A percentile compares a stretch with the other conserved stretches of the same genome.
Evolutionary conservation across 306 rosid species (phyloP).

Genomic region (Macrotyloma uniflorum): DNA sequence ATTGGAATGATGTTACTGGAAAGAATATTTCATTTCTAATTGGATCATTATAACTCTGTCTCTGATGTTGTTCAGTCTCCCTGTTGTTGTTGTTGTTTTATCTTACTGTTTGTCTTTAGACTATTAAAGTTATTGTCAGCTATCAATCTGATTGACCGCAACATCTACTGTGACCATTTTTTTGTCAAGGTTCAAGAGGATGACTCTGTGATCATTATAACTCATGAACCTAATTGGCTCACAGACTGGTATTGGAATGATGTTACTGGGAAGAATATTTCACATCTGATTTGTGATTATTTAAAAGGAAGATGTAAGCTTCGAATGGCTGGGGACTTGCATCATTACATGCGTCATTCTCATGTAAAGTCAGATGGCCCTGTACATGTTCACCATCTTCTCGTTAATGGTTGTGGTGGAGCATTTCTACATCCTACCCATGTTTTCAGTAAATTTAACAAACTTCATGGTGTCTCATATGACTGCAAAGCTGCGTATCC

Average conservation of each 20-base stretch:
- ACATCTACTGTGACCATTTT: constrained; percentile 36
- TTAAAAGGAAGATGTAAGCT: constrained; percentile 93
- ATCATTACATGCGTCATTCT: constrained; percentile 99
- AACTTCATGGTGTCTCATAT: constrained; percentile 63
- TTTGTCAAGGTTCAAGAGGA: constrained; percentile 68
- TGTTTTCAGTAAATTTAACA: constrained; percentile 77
- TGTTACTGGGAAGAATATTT: constrained; percentile 85
- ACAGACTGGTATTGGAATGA: constrained; percentile 93
- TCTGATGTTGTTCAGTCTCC: too few relatives aligned
- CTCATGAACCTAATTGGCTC: constrained; percentile 97
- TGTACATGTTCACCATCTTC: constrained; percentile 76
- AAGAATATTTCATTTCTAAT: constrained; percentile 82
- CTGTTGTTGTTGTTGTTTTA: too few relatives aligned
- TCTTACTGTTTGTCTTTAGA: too few relatives aligned
- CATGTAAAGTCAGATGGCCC: constrained; percentile 75
- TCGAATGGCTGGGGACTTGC: constrained; percentile 98
- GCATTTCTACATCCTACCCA: constrained; percentile 99
- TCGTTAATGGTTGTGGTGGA: constrained; percentile 98
- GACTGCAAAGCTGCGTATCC: constrained; percentile 97
- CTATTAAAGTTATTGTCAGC: too few relatives aligned
- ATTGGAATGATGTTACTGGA: constrained; percentile 84
- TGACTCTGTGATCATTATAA: constrained; percentile 86
- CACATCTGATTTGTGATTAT: constrained; percentile 82
- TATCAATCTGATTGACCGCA: constrained; percentile 27
- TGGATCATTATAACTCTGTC: too few relatives aligned